Evolutionary conservation across 345 rosid genomes (phyloP).

Genomic region (Cochlearia excelsa): DNA sequence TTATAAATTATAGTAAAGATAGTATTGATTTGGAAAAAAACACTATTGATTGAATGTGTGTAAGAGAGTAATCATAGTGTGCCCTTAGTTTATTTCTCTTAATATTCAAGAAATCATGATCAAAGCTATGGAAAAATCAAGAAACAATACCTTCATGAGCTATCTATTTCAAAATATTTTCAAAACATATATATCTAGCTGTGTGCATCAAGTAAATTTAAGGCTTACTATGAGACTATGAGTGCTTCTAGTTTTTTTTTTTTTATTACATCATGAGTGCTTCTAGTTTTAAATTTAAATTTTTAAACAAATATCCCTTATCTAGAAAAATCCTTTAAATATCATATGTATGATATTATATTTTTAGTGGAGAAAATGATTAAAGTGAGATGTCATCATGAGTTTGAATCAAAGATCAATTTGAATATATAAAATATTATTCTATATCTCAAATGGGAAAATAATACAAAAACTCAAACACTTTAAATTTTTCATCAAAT

Average conservation of each 20-base stretch:
- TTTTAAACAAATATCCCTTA: neutral
- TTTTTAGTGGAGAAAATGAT: slow-evolving; percentile 23
- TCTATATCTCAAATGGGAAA: neutral
- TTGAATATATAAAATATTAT: neutral
- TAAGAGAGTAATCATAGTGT: slow-evolving; percentile 31
- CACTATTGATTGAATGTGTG: slow-evolving; percentile 1
- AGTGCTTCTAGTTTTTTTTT: slow-evolving; percentile 28
- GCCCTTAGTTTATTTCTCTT: slow-evolving; percentile 24
- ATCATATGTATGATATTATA: slow-evolving; percentile 10
- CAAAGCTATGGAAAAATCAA: slow-evolving; percentile 19
- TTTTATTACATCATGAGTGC: too few species aligned
- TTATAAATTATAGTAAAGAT: too few species aligned
- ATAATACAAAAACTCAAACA: neutral
- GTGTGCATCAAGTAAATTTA: slow-evolving; percentile 19
- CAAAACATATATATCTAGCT: slow-evolving; percentile 26
- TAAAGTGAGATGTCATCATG: slow-evolving; percentile 33
- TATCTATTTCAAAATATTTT: slow-evolving; percentile 26
- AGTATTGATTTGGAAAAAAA: neutral
- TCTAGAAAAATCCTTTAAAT: slow-evolving; percentile 4
- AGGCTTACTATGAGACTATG: slow-evolving; percentile 16
- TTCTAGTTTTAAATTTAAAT: slow-evolving; percentile 6
- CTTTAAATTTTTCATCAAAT: neutral
- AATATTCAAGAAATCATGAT: slow-evolving; percentile 37
- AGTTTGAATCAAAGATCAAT: slow-evolving; percentile 16
- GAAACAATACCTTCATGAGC: slow-evolving; percentile 22